Conservation (phyloP, 176 grass and related monocot genomes). For the Coix lacrymajobi region DNA sequence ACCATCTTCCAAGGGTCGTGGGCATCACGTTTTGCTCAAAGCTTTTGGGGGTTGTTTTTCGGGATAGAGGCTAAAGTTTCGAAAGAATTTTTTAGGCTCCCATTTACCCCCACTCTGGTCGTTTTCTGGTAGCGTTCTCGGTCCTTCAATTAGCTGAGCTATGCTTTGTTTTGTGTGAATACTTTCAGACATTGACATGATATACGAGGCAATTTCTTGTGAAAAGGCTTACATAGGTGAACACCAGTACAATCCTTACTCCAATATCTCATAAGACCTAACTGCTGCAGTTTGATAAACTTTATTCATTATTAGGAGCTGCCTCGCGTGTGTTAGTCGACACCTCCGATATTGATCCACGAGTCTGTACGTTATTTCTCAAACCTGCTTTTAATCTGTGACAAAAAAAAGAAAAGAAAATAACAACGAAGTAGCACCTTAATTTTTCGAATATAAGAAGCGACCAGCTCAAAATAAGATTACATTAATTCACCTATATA, state of each 20-base stretch:
- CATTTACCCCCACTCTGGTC: too few relatives aligned
- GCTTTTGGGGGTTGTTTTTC: too few relatives aligned
- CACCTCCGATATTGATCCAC: background rate
- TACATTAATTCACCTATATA: too few relatives aligned
- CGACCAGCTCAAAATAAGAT: background rate
- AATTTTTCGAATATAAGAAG: too few relatives aligned
- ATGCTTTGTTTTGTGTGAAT: background rate
- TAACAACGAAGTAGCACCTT: too few relatives aligned
- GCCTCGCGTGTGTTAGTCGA: background rate
- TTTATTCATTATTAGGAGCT: background rate
- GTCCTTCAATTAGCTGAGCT: too few relatives aligned
- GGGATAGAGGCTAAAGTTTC: too few relatives aligned
- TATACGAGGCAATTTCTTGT: background rate
- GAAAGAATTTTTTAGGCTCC: too few relatives aligned
- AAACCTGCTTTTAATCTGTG: background rate
- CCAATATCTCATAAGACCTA: background rate
- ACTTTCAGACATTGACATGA: background rate
- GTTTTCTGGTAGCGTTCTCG: too few relatives aligned
- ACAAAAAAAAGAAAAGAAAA: background rate
- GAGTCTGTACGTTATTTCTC: background rate
- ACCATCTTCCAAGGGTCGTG: too few relatives aligned
- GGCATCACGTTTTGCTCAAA: too few relatives aligned
- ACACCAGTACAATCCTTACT: background rate
- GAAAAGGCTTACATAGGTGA: background rate
- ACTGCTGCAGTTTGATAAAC: slow-evolving; percentile 8